phyloP scores from a whole-genome alignment of 768 basidiomycete genomes.

The Steccherinum ochraceum region DNA sequence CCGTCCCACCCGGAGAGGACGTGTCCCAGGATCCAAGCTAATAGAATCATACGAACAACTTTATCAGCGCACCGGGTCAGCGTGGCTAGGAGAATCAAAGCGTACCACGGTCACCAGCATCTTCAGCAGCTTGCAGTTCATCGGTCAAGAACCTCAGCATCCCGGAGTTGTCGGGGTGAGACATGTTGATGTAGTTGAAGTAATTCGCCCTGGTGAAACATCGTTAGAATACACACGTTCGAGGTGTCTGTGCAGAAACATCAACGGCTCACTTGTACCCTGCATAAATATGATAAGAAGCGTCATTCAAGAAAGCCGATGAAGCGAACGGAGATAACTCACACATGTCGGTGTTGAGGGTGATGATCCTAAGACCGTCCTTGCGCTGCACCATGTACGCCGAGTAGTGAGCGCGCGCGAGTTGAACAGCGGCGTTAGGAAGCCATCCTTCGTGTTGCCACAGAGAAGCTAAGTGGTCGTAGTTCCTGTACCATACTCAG shows the following conservation, averaged over 20 bases:
- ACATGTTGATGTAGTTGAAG: slow-evolving; percentile 75
- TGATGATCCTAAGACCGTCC: slow-evolving; percentile 66
- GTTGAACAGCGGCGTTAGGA: slow-evolving; percentile 43
- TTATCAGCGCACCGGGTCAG: neutral
- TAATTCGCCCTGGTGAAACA: slow-evolving; percentile 46
- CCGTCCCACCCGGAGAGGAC: slow-evolving; percentile 69
- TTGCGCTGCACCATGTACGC: slow-evolving; percentile 63
- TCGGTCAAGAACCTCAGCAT: slow-evolving; percentile 76
- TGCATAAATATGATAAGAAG: slow-evolving; percentile 9
- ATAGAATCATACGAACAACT: slow-evolving; percentile 7
- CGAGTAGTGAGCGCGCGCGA: slow-evolving; percentile 63
- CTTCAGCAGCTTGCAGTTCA: slow-evolving; percentile 74
- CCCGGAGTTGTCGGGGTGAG: slow-evolving; percentile 61
- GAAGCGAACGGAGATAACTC: slow-evolving; percentile 19
- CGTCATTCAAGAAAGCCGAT: neutral
- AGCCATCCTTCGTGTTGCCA: slow-evolving; percentile 74
- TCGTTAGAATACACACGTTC: neutral
- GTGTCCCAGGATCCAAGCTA: slow-evolving; percentile 50
- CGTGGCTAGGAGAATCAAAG: slow-evolving; percentile 3
- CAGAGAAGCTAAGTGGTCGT: slow-evolving; percentile 63
- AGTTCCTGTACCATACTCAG: slow-evolving; percentile 46
- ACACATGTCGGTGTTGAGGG: slow-evolving; percentile 76
- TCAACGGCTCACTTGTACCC: slow-evolving; percentile 25
- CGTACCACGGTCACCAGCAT: slow-evolving; percentile 65
- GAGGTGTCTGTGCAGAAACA: too few relatives aligned